Evolutionary conservation across 306 rosid species (phyloP).

Genomic region (Trifolium dubium): DNA sequence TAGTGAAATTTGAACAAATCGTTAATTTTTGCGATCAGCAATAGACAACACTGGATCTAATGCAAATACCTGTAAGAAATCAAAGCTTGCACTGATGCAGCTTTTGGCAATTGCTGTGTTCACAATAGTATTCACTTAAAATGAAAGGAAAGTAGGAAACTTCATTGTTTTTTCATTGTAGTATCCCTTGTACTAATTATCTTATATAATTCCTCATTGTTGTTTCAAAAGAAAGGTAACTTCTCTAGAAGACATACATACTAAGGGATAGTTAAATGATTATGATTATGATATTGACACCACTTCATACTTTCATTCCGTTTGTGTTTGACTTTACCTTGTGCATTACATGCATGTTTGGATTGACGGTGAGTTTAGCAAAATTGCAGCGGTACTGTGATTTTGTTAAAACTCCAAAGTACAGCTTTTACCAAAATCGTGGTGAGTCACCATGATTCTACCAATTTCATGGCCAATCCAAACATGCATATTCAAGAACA

Average conservation of each 20-base stretch:
- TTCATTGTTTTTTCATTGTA: not conserved
- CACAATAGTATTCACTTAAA: too few species aligned
- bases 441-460: not conserved
- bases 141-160: too few species aligned
- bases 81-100: constrained; percentile 11
- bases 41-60: constrained; percentile 17
- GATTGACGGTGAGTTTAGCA: not conserved
- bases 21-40: not conserved
- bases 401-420: not conserved
- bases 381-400: not conserved
- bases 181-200: not conserved
- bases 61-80: constrained; percentile 4
- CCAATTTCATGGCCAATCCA: not conserved
- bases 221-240: constrained; percentile 9
- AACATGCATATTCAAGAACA: not conserved
- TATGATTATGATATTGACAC: not conserved
- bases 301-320: not conserved
- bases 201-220: not conserved
- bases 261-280: constrained; percentile 11
- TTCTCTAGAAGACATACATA: not conserved
- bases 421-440: not conserved
- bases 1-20: not conserved
- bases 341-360: not conserved
- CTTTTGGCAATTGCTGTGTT: constrained; percentile 25
- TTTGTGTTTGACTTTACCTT: constrained; percentile 32